Evolutionary conservation across 257 asterid species (phyloP).

Genomic region (Solanum appendiculatum): DNA sequence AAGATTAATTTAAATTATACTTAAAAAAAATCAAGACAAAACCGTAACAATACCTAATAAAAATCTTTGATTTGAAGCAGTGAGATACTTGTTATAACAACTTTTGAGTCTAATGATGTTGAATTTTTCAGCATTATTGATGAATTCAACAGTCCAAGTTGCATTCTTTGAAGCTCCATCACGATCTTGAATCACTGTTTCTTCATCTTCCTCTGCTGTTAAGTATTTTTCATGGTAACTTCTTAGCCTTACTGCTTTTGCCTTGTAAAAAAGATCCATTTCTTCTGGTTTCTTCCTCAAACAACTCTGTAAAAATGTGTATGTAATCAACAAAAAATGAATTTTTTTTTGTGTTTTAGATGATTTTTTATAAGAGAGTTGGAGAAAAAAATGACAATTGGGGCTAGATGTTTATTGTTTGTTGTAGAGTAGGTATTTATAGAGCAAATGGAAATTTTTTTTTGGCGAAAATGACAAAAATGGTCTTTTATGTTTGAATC

Average conservation of each 20-base stretch:
- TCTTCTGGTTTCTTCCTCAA: slow-evolving; percentile 20
- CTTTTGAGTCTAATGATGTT: slow-evolving; percentile 45
- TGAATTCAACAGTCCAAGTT: slow-evolving; percentile 56
- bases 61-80: slow-evolving; percentile 57
- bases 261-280: slow-evolving; percentile 58
- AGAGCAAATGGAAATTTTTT: background rate
- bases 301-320: background rate
- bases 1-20: too few species aligned
- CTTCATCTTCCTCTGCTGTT: slow-evolving; percentile 59
- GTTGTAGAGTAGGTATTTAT: background rate
- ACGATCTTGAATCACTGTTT: slow-evolving; percentile 52
- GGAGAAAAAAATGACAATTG: background rate
- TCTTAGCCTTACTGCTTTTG: slow-evolving; percentile 54
- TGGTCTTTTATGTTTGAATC: background rate
- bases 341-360: too few species aligned
- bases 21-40: background rate
- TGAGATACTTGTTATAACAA: slow-evolving; percentile 55
- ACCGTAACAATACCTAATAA: slow-evolving; percentile 29
- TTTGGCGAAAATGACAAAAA: background rate
- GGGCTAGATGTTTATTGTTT: background rate
- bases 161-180: slow-evolving; percentile 42
- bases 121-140: slow-evolving; percentile 8
- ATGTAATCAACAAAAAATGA: background rate
- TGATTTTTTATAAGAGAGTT: background rate
- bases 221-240: slow-evolving; percentile 53